Percentiles rank a stretch among this genome's conserved stretches.
These are phyloP conservation scores for Mycena amicta DNA, from an alignment of 768 basidiomycete species.

Conservation along the genomic window DNA sequence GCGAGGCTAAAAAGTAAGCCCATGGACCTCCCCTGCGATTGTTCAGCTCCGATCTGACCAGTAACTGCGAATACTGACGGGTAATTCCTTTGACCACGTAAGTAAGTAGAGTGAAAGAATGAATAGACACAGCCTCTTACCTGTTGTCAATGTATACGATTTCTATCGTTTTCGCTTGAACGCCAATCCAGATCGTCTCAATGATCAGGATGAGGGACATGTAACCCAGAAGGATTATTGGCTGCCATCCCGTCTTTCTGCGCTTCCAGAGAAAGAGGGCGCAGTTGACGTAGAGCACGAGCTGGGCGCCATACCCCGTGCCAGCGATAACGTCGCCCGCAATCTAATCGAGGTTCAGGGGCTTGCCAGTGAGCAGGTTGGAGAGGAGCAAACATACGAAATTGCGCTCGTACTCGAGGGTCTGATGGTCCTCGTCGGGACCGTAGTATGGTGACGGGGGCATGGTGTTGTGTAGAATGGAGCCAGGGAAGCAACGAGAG, in stretches of 20 bases:
- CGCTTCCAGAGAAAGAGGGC: slow-evolving; percentile 41
- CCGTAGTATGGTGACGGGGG: too few species aligned
- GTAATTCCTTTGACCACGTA: neutral
- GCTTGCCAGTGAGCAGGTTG: neutral
- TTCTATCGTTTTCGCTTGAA: slow-evolving; percentile 43
- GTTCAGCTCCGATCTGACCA: neutral
- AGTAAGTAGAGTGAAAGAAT: neutral
- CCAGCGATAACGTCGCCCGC: slow-evolving; percentile 45
- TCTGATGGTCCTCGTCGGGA: too few species aligned
- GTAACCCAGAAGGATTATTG: slow-evolving; percentile 39
- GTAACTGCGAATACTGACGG: neutral
- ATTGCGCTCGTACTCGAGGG: too few species aligned
- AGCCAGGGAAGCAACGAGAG: too few species aligned
- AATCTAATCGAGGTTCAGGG: slow-evolving; percentile 18
- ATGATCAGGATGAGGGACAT: slow-evolving; percentile 41
- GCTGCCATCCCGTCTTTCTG: slow-evolving; percentile 29
- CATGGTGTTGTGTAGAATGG: too few species aligned
- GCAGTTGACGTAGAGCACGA: slow-evolving; percentile 40
- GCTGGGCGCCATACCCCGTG: slow-evolving; percentile 45
- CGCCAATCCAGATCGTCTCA: slow-evolving; percentile 40
- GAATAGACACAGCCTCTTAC: neutral
- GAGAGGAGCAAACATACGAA: too few species aligned
- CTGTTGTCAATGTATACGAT: slow-evolving; percentile 23
- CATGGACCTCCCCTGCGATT: slow-evolving; percentile 37
- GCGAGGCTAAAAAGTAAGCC: slow-evolving; percentile 45